Percentiles rank a stretch among this genome's conserved stretches.
Conservation (phyloP, 148 eudicot species). For the Fagopyrum tataricum region DNA sequence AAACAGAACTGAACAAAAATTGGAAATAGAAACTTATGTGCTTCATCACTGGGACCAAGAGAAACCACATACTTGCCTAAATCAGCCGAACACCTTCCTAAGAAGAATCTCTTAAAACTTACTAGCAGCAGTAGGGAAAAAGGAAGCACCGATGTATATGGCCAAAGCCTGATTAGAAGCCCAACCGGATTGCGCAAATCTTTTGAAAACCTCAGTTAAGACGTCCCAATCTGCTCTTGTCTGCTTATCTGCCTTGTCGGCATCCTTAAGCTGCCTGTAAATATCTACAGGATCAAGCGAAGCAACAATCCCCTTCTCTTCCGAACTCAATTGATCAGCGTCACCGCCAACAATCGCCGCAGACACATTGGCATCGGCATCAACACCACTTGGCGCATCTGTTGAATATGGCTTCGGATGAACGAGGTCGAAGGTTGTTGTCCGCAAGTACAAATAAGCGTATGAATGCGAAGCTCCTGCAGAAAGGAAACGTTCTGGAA, state of each 20-base stretch:
- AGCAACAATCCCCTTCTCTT: slow-evolving; percentile 19
- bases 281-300: slow-evolving; percentile 59
- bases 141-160: slow-evolving; percentile 70
- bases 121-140: slow-evolving; percentile 72
- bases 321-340: slow-evolving; percentile 2
- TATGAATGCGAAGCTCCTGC: neutral
- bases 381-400: neutral
- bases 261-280: slow-evolving; percentile 49
- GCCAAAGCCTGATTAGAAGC: slow-evolving; percentile 85
- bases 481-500: neutral
- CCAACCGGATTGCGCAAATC: slow-evolving; percentile 65
- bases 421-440: neutral
- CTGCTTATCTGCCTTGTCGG: slow-evolving; percentile 18
- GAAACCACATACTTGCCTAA: slow-evolving; percentile 51
- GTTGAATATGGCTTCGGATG: neutral
- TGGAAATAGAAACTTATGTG: slow-evolving; percentile 78
- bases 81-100: slow-evolving; percentile 34
- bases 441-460: neutral
- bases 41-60: slow-evolving; percentile 57
- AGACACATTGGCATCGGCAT: neutral
- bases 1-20: slow-evolving; percentile 82
- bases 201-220: slow-evolving; percentile 39
- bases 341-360: neutral
- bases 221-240: slow-evolving; percentile 38
- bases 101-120: slow-evolving; percentile 47